These are phyloP conservation scores for Fraxinus latifolia DNA, from an alignment of 305 asterid species.

Conservation along the genomic window DNA sequence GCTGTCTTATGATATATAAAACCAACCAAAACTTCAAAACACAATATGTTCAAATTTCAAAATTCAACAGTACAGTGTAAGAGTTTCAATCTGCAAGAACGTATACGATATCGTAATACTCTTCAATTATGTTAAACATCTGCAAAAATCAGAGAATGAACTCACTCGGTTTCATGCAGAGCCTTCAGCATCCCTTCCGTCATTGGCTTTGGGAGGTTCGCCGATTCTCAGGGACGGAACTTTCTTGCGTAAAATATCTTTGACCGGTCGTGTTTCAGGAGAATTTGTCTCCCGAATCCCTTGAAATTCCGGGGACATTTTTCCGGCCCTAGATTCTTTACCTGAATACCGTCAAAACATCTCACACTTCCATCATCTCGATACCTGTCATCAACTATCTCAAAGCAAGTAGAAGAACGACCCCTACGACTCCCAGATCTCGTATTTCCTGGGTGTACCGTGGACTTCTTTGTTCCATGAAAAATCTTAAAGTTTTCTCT, in stretches of 20 bases:
- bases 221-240: conserved; percentile 33
- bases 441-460: conserved; percentile 27
- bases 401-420: conserved; percentile 49
- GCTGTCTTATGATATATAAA: conserved; percentile 42
- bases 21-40: background rate
- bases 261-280: conserved; percentile 33
- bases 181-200: conserved; percentile 23
- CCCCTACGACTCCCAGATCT: conserved; percentile 39
- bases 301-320: conserved; percentile 48
- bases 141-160: background rate
- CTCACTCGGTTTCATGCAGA: conserved; percentile 45
- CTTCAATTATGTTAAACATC: background rate
- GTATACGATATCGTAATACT: background rate
- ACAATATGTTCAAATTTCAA: background rate
- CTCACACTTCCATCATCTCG: conserved; percentile 63
- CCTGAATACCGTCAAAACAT: conserved; percentile 35
- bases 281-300: conserved; percentile 24
- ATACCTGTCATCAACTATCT: conserved; percentile 86
- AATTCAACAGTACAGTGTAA: background rate
- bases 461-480: conserved; percentile 59
- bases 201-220: conserved; percentile 40
- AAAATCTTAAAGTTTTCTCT: conserved; percentile 37
- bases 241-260: conserved; percentile 39
- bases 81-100: background rate
- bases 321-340: conserved; percentile 36